Evolutionary conservation across 2,329 filamentous ascomycete species (phyloP).

Genomic region (Macrophomina phaseolina): DNA sequence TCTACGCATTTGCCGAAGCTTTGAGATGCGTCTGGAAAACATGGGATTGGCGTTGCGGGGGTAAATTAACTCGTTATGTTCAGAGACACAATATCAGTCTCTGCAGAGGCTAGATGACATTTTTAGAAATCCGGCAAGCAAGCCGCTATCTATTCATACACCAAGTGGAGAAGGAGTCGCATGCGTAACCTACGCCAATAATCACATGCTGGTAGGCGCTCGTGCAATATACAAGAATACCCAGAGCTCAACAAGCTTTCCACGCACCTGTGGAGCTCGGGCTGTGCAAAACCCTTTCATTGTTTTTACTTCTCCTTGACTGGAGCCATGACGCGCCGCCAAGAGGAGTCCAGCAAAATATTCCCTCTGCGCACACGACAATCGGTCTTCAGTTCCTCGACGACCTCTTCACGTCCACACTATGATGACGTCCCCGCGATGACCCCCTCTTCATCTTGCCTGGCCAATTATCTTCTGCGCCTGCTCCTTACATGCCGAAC

Average conservation of each 20-base stretch:
- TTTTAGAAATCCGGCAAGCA: neutral
- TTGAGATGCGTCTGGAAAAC: neutral
- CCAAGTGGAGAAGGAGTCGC: conserved; percentile 13
- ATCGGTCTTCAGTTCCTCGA: neutral
- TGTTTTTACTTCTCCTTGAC: neutral
- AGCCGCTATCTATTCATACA: conserved; percentile 17
- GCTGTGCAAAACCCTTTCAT: neutral
- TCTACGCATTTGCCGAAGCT: conserved; percentile 5
- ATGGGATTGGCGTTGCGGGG: conserved; percentile 4
- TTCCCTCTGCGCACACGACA: neutral
- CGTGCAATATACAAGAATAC: conserved; percentile 1
- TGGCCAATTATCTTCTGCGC: neutral
- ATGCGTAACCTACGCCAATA: neutral
- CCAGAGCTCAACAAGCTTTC: neutral
- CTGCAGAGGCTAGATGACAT: conserved; percentile 14
- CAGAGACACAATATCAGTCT: neutral
- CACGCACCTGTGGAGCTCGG: neutral
- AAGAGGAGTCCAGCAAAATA: neutral
- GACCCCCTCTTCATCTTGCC: neutral
- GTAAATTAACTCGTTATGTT: conserved; percentile 1
- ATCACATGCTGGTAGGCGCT: conserved; percentile 5
- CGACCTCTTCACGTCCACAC: neutral
- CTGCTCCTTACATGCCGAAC: conserved; percentile 71
- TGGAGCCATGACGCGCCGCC: neutral
- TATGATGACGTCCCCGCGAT: neutral